A percentile compares a stretch with the other conserved stretches of the same genome.
These are phyloP conservation scores for Aspergillus mulundensis DNA, from an alignment of 495 filamentous ascomycete genomes.

Conservation along the genomic window DNA sequence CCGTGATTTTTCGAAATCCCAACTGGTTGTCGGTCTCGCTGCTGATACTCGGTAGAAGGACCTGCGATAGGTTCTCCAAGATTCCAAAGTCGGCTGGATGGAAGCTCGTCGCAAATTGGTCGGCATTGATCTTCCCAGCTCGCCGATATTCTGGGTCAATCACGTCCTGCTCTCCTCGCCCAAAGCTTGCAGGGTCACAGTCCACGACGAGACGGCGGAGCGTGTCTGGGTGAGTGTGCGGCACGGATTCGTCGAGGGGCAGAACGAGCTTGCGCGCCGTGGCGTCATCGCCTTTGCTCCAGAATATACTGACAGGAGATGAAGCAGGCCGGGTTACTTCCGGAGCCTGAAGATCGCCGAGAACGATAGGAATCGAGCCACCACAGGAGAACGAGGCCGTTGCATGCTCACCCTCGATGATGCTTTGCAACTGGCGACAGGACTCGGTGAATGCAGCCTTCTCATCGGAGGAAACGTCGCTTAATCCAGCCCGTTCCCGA, in stretches of 20 bases:
- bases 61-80: conserved; percentile 43
- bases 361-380: conserved; percentile 11
- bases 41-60: conserved; percentile 40
- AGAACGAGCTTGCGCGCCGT: conserved; percentile 5
- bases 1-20: conserved; percentile 22
- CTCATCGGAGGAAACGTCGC: neutral
- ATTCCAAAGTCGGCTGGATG: conserved; percentile 45
- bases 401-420: conserved; percentile 6
- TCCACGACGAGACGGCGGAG: conserved; percentile 25
- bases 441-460: neutral
- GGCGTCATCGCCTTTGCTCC: too few species aligned
- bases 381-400: conserved; percentile 17
- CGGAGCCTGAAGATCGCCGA: neutral
- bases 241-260: neutral
- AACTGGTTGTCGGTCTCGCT: conserved; percentile 2
- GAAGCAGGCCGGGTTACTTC: neutral
- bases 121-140: conserved; percentile 38
- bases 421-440: conserved; percentile 1
- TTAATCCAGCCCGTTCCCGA: neutral
- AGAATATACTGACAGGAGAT: too few species aligned
- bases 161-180: conserved; percentile 39
- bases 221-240: neutral
- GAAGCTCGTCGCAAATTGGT: conserved; percentile 45
- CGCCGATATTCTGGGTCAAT: conserved; percentile 42
- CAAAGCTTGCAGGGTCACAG: conserved; percentile 47